These are phyloP conservation scores for Sporothrix globosa DNA, from an alignment of 2,329 filamentous ascomycete species.

Conservation along the genomic window DNA sequence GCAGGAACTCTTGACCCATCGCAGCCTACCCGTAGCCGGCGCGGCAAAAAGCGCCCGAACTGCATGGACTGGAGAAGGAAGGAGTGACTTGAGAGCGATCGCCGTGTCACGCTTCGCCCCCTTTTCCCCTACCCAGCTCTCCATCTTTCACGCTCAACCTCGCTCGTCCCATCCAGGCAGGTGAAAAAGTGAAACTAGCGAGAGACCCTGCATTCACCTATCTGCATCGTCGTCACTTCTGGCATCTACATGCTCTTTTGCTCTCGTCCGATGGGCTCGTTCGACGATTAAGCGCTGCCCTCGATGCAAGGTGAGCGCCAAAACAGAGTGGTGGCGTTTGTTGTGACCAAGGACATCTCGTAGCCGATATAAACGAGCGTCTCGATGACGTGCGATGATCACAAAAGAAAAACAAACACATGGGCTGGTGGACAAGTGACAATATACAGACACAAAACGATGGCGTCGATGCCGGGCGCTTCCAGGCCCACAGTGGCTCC, in stretches of 20 bases:
- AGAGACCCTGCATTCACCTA: slow-evolving; percentile 3
- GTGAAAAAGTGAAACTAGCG: not conserved
- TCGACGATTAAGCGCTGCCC: slow-evolving; percentile 3
- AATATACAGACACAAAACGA: not conserved
- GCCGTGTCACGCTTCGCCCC: slow-evolving; percentile 3
- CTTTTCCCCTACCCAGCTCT: too few relatives aligned
- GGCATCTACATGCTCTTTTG: not conserved
- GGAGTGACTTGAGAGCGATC: not conserved
- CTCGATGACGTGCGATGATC: not conserved
- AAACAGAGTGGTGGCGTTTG: slow-evolving; percentile 1
- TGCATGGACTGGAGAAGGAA: not conserved
- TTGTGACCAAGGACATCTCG: not conserved
- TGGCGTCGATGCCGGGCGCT: slow-evolving; percentile 7
- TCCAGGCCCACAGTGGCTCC: not conserved
- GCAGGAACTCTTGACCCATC: not conserved
- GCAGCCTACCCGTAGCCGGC: not conserved
- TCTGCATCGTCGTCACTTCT: slow-evolving; percentile 5
- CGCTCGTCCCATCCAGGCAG: not conserved
- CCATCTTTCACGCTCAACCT: not conserved
- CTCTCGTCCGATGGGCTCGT: not conserved
- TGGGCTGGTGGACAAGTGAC: not conserved
- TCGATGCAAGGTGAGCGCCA: slow-evolving; percentile 17
- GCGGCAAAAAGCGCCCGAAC: slow-evolving; percentile 9
- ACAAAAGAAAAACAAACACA: not conserved
- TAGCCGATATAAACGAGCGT: slow-evolving; percentile 12